Percentiles rank a stretch among this genome's conserved stretches.
These are phyloP conservation scores for Asterophora lycoperdoides DNA, from an alignment of 768 basidiomycete species.

Conservation along the genomic window DNA sequence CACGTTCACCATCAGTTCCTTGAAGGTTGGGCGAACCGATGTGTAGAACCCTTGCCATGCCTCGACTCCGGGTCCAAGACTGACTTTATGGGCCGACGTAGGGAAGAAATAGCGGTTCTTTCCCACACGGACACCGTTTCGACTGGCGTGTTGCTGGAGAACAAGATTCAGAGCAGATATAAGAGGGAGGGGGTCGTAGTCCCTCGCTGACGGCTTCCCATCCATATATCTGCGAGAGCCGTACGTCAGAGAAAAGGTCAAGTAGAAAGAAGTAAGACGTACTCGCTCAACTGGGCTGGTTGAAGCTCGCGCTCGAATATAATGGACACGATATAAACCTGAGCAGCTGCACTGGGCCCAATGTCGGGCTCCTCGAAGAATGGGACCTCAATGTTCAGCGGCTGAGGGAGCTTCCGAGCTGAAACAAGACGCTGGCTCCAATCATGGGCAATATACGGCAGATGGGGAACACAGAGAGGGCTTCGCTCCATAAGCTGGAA, in stretches of 20 bases:
- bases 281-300: constrained; percentile 30
- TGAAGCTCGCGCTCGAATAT: constrained; percentile 38
- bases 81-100: constrained; percentile 17
- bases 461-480: constrained; percentile 30
- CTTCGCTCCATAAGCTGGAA: constrained; percentile 50
- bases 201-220: constrained; percentile 40
- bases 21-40: constrained; percentile 45
- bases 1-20: constrained; percentile 53
- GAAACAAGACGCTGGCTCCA: constrained; percentile 43
- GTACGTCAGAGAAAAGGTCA: background rate
- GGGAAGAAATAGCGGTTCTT: constrained; percentile 56
- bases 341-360: constrained; percentile 32
- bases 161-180: constrained; percentile 58
- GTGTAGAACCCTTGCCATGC: constrained; percentile 45
- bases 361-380: constrained; percentile 40
- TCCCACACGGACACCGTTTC: constrained; percentile 48
- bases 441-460: constrained; percentile 50
- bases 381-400: constrained; percentile 35
- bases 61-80: constrained; percentile 32
- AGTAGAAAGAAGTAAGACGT: constrained; percentile 8
- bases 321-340: constrained; percentile 40
- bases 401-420: constrained; percentile 40
- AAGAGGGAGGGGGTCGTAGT: constrained; percentile 46
- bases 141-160: constrained; percentile 43
- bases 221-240: constrained; percentile 42